Evolutionary conservation across 2,329 filamentous ascomycete species (phyloP).

Genomic region (Fusarium buharicum): DNA sequence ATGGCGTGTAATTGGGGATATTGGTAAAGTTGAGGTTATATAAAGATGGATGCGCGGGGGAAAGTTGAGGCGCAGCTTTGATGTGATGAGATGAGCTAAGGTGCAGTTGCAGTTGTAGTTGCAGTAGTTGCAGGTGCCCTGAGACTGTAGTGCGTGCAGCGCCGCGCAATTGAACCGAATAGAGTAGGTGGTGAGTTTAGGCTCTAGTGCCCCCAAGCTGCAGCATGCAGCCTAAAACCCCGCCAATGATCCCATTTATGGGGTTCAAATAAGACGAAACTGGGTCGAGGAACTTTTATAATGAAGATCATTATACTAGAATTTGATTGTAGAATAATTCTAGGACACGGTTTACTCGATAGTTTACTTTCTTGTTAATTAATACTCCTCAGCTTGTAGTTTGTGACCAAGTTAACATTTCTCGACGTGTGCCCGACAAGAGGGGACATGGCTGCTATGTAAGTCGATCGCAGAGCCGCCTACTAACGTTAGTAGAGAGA

Average conservation of each 20-base stretch:
- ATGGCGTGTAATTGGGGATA: conserved; percentile 14
- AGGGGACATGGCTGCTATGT: too few species aligned
- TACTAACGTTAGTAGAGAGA: too few species aligned
- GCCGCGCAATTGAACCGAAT: conserved; percentile 31
- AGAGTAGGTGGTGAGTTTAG: conserved; percentile 40
- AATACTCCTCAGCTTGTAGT: too few species aligned
- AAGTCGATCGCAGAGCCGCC: too few species aligned
- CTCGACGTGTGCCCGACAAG: too few species aligned
- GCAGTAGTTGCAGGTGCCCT: too few species aligned
- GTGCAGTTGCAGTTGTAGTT: neutral
- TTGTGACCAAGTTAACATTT: too few species aligned
- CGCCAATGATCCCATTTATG: conserved; percentile 30
- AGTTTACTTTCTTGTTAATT: too few species aligned
- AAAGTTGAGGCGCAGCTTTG: conserved; percentile 36
- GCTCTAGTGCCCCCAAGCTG: conserved; percentile 34
- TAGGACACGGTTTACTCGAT: too few species aligned
- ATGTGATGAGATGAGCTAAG: neutral
- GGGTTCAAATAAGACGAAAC: neutral
- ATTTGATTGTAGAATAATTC: too few species aligned
- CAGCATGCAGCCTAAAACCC: conserved; percentile 41
- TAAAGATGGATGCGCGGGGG: conserved; percentile 30
- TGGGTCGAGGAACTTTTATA: neutral
- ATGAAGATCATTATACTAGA: neutral
- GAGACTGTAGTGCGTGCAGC: neutral
- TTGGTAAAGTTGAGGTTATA: conserved; percentile 25